These are phyloP conservation scores for Chloris gayana DNA, from an alignment of 176 grass and related monocot species.

Conservation along the genomic window DNA sequence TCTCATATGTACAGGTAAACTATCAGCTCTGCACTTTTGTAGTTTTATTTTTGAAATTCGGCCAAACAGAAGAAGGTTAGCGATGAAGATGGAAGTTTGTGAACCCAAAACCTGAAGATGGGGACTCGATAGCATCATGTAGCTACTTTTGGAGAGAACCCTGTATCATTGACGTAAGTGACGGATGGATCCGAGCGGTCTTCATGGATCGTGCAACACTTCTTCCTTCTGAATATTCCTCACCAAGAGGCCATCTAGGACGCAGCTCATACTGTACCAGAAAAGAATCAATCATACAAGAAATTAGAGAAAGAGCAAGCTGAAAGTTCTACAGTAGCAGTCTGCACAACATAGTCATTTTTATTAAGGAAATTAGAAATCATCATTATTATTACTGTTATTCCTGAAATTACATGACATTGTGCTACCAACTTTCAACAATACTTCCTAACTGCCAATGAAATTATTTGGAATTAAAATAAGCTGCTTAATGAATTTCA, in stretches of 20 bases:
- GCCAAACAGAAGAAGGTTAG: conserved; percentile 10
- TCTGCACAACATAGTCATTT: too few relatives aligned
- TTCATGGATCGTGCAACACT: conserved; percentile 75
- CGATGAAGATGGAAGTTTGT: neutral
- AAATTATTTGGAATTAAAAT: conserved; percentile 9
- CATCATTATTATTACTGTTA: neutral
- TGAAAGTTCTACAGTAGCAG: too few relatives aligned
- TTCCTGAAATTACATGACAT: neutral
- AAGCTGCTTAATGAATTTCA: neutral
- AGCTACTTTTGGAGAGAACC: conserved; percentile 53
- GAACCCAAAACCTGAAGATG: neutral
- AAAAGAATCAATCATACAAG: too few relatives aligned
- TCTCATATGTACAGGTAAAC: conserved; percentile 38
- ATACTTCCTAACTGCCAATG: neutral
- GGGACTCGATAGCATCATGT: neutral
- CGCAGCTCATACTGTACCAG: conserved; percentile 73
- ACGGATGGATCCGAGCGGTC: conserved; percentile 74
- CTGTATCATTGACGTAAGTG: conserved; percentile 89
- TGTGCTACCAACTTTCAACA: neutral
- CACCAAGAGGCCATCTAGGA: conserved; percentile 88
- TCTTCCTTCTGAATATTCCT: conserved; percentile 81
- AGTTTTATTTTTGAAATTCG: conserved; percentile 18
- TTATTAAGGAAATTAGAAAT: conserved; percentile 5
- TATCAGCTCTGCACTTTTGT: neutral
- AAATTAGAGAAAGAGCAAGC: too few relatives aligned